Evolutionary conservation across 208 protist species (phyloP).

Genomic region (Wallacemonas sp.): DNA sequence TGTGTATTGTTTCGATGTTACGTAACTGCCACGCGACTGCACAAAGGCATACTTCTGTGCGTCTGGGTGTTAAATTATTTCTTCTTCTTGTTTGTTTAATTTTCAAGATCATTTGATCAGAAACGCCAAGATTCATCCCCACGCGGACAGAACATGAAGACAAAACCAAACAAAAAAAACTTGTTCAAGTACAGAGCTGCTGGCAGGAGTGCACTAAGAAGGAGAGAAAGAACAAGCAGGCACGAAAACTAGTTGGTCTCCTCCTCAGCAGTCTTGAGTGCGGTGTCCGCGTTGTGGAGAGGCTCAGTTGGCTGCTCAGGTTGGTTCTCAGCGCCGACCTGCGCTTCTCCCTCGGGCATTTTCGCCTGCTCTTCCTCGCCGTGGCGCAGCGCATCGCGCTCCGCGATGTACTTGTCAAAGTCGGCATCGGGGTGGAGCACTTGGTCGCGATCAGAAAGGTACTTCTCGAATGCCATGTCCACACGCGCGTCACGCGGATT

Average conservation of each 20-base stretch:
- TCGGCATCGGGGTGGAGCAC: conserved; percentile 18
- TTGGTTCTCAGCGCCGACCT: neutral
- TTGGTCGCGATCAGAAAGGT: conserved; percentile 46
- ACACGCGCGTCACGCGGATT: conserved; percentile 28
- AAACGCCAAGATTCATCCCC: too few relatives aligned
- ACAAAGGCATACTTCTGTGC: too few relatives aligned
- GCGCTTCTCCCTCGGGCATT: neutral
- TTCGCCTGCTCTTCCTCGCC: neutral
- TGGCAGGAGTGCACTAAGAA: neutral
- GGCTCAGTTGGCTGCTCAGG: neutral
- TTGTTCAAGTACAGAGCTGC: too few relatives aligned
- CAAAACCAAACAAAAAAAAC: conserved; percentile 3
- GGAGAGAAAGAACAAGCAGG: neutral
- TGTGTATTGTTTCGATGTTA: too few relatives aligned
- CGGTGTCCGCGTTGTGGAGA: conserved; percentile 1
- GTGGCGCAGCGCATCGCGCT: conserved; percentile 29
- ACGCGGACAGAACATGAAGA: neutral
- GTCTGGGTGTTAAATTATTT: too few relatives aligned
- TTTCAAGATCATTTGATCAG: too few relatives aligned
- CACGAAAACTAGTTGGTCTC: neutral
- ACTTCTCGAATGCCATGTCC: conserved; percentile 44
- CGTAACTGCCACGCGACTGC: too few relatives aligned
- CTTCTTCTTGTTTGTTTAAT: too few relatives aligned
- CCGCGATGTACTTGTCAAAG: conserved; percentile 55
- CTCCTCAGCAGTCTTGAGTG: neutral